A percentile compares a stretch with the other conserved stretches of the same genome.
These are phyloP conservation scores for Fistulinella cinereoalba DNA, from an alignment of 1,284 basidiomycete species.

Conservation along the genomic window DNA sequence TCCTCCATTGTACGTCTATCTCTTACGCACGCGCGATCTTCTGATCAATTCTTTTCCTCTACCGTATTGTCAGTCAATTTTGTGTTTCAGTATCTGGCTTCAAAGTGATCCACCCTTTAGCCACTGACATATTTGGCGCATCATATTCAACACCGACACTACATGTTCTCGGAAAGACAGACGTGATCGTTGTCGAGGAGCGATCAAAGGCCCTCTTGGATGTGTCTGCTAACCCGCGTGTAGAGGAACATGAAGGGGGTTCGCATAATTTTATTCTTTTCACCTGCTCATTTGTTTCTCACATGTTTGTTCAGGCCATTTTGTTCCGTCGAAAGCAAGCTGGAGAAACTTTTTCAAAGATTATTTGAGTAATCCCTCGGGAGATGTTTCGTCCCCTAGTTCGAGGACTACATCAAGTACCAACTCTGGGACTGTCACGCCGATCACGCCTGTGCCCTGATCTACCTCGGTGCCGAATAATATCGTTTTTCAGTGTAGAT, in stretches of 20 bases:
- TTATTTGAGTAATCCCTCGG: constrained; percentile 42
- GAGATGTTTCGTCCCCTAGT: constrained; percentile 22
- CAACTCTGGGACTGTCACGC: constrained; percentile 24
- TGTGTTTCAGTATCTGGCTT: constrained; percentile 72
- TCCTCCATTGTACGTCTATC: constrained; percentile 59
- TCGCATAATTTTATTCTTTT: constrained; percentile 15
- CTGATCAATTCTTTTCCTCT: neutral
- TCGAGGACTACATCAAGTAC: constrained; percentile 11
- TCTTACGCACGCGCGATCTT: neutral
- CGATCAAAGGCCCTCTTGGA: constrained; percentile 55
- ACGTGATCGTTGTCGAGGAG: constrained; percentile 74
- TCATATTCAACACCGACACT: constrained; percentile 72
- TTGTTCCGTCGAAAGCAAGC: constrained; percentile 68
- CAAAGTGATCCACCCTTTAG: constrained; percentile 48
- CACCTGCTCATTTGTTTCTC: neutral
- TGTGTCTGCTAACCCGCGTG: constrained; percentile 54
- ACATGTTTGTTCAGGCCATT: constrained; percentile 58
- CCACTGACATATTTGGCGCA: constrained; percentile 53
- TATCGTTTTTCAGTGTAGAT: constrained; percentile 3
- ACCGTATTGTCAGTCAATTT: constrained; percentile 48
- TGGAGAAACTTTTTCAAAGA: constrained; percentile 72
- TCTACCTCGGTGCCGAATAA: neutral
- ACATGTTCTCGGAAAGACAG: constrained; percentile 78
- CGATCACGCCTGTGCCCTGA: constrained; percentile 6
- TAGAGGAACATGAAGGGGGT: constrained; percentile 79